Percentiles rank a stretch among this genome's conserved stretches.
Conservation (phyloP, 345 rosid genomes). For the Raphanus raphanistrum region DNA sequence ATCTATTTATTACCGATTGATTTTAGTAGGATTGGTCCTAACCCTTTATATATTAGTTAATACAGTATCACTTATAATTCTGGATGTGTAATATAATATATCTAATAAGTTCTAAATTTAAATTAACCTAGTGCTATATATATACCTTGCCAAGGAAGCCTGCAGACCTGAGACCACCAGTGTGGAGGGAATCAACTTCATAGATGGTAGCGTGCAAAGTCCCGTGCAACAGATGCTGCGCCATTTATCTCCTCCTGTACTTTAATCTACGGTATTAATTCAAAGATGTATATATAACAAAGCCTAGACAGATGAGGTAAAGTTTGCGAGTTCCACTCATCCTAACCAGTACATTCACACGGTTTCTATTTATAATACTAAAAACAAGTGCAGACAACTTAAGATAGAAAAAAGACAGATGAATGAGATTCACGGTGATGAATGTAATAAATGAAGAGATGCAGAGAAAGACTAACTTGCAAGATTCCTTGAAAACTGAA, state of each 20-base stretch:
- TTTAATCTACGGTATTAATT: background rate
- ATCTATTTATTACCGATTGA: no score
- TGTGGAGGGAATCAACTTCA: constrained; percentile 70
- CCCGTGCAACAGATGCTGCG: constrained; percentile 74
- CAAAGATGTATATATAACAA: background rate
- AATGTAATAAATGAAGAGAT: background rate
- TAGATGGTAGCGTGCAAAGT: constrained; percentile 87
- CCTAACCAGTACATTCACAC: background rate
- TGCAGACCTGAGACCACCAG: constrained; percentile 41
- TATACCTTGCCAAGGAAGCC: constrained; percentile 76
- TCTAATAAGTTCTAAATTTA: no score
- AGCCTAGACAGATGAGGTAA: background rate
- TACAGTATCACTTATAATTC: no score
- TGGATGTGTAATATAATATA: no score
- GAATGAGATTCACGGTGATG: background rate
- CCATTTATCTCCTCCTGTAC: constrained; percentile 53
- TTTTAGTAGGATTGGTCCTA: no score
- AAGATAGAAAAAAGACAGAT: background rate
- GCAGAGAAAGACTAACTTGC: background rate
- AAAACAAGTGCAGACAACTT: background rate
- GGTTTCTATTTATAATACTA: no score
- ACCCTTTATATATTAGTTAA: no score
- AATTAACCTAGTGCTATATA: background rate
- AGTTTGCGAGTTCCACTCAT: constrained; percentile 5
- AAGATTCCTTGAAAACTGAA: background rate